Conservation (phyloP, 768 basidiomycete species). For the Boletus vermiculosoides region DNA sequence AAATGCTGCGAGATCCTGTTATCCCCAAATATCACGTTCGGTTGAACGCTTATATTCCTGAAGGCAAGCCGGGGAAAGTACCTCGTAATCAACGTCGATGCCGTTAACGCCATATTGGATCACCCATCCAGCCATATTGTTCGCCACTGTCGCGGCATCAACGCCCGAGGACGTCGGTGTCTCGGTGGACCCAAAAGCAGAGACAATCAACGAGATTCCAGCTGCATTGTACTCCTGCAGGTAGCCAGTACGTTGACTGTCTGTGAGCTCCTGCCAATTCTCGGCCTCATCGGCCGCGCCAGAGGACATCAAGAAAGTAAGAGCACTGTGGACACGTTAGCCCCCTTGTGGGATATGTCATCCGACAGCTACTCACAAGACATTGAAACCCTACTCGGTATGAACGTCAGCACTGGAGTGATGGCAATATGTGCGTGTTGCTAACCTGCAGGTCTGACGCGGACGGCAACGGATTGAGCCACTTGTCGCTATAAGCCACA, state of each 20-base stretch:
- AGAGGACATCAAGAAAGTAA: slow-evolving; percentile 42
- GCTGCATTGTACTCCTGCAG: slow-evolving; percentile 50
- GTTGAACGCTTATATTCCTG: background rate
- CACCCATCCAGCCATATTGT: slow-evolving; percentile 46
- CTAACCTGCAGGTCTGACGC: slow-evolving; percentile 43
- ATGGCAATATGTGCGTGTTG: background rate
- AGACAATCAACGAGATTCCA: slow-evolving; percentile 58
- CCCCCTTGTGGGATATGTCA: background rate
- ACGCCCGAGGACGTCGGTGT: slow-evolving; percentile 42
- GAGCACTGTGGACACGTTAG: slow-evolving; percentile 25
- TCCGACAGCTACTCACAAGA: slow-evolving; percentile 28
- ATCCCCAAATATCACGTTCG: background rate
- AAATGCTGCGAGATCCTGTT: slow-evolving; percentile 34
- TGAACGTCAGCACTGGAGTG: background rate
- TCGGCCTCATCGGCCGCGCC: slow-evolving; percentile 47
- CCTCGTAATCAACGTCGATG: slow-evolving; percentile 55
- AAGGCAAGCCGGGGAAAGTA: background rate
- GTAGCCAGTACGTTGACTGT: slow-evolving; percentile 39
- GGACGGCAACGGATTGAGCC: slow-evolving; percentile 44
- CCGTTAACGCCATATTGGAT: slow-evolving; percentile 48
- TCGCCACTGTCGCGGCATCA: slow-evolving; percentile 40
- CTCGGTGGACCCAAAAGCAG: slow-evolving; percentile 47
- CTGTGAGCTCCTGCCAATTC: slow-evolving; percentile 43
- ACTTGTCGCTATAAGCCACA: slow-evolving; percentile 41
- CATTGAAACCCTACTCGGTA: slow-evolving; percentile 33